Evolutionary conservation across 768 basidiomycete genomes (phyloP).

Genomic region (Fomitopsis serialis): DNA sequence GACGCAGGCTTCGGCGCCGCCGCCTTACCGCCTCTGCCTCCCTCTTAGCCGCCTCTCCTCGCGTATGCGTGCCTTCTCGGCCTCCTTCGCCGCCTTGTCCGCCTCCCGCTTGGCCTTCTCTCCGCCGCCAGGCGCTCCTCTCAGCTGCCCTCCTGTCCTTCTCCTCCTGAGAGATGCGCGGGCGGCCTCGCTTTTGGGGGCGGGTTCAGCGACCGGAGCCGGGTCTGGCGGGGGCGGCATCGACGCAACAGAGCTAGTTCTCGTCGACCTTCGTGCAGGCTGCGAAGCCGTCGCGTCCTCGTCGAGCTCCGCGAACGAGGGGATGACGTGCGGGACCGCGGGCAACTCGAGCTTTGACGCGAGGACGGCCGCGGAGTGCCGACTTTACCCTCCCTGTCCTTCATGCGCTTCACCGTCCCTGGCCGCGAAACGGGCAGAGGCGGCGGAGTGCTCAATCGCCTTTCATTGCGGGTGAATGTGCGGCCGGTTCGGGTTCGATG

Average conservation of each 20-base stretch:
- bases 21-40: background rate
- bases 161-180: constrained; percentile 18
- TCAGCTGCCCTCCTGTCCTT: constrained; percentile 19
- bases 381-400: constrained; percentile 32
- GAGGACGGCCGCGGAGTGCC: background rate
- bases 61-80: constrained; percentile 11
- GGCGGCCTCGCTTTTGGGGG: constrained; percentile 16
- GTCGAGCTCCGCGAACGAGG: background rate
- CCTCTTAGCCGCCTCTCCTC: constrained; percentile 16
- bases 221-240: constrained; percentile 4
- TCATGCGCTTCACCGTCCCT: constrained; percentile 37
- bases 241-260: background rate
- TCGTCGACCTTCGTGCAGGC: background rate
- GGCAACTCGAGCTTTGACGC: background rate
- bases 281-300: background rate
- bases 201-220: background rate
- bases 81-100: constrained; percentile 15
- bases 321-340: background rate
- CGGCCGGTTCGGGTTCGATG: constrained; percentile 21
- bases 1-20: background rate
- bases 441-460: constrained; percentile 2
- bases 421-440: constrained; percentile 20
- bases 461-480: background rate
- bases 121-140: constrained; percentile 17
- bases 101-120: constrained; percentile 16